Evolutionary conservation across 2,329 filamentous ascomycete species (phyloP), one percentile per base, ranked within the genome.

Genomic region (Thermothelomyces thermophilus): DNA sequence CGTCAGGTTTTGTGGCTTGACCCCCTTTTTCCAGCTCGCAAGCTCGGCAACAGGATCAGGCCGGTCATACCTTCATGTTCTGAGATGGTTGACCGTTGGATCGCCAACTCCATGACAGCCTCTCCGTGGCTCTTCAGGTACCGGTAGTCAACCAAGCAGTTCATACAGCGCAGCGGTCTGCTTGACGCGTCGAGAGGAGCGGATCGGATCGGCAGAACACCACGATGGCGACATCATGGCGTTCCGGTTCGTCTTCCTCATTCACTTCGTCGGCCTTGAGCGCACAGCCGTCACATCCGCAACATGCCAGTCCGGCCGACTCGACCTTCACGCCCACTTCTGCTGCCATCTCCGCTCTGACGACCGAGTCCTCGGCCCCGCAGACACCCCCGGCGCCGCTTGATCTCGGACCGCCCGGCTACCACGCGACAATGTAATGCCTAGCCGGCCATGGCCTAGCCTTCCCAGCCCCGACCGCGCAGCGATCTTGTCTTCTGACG

Each of bases 341-440:
- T n/a, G 70, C 69, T 49, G 65, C 54, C 31, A 56, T 71, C 50
- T 75, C 73, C 48, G 70, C 70, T 51, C 49, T 66, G 45, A 66
- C 67, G 31, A 63, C 65, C 39, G 64, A 67, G 50, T 65, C 66
- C 16, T 74, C 72, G 48, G 68, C 63, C 47, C 65, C 65, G 53
- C 64, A 68, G 57, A 65, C 67, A 51, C 63, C 70, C 55, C 64
- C 74, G 48, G 64, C 66, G 47, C 70, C 73, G 31, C 68, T 76
- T 36, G 74, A 77, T 57, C 67, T 77, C 40, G 74, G 74, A 3
- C 74, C 74, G 46, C 74, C 74, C 30, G 74, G 74, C 45, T 77
- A 73, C 56, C 71, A 75, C 66, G 74, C 74, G 60, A 76, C 73
- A 60, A 76, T 77, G 74, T 77, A 70, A 60, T 54, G 44, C n/a